phyloP scores from a whole-genome alignment of 78 protist genomes.

The Capsaspora owczarzaki region DNA sequence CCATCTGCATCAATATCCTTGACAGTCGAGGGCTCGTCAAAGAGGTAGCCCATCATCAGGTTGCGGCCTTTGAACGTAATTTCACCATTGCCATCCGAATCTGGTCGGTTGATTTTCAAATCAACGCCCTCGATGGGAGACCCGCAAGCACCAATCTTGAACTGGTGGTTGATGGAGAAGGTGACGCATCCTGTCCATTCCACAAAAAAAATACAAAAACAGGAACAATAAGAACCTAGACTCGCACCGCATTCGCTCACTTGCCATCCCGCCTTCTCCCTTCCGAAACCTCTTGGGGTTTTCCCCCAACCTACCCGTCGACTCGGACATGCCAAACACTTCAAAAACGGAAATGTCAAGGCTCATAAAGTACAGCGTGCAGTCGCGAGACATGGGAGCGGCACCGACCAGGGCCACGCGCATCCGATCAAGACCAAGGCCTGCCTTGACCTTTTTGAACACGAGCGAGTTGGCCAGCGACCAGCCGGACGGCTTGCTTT shows the following conservation, averaged over 20 bases:
- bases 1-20: slow-evolving; percentile 69
- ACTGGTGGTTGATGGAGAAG: neutral
- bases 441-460: slow-evolving; percentile 31
- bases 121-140: slow-evolving; percentile 41
- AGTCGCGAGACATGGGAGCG: slow-evolving; percentile 61
- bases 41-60: neutral
- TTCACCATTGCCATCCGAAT: slow-evolving; percentile 5
- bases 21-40: slow-evolving; percentile 37
- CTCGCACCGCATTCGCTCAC: too few relatives aligned
- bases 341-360: slow-evolving; percentile 59
- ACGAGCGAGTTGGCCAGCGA: slow-evolving; percentile 7
- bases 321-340: slow-evolving; percentile 73
- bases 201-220: too few relatives aligned
- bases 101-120: slow-evolving; percentile 18
- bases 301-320: slow-evolving; percentile 24
- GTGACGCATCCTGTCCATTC: too few relatives aligned
- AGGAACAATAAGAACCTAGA: slow-evolving; percentile 21
- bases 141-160: slow-evolving; percentile 46
- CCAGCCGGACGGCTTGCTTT: slow-evolving; percentile 17
- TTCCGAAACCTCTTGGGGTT: slow-evolving; percentile 49
- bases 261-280: too few relatives aligned
- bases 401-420: slow-evolving; percentile 52
- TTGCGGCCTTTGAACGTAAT: neutral
- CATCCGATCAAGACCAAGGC: slow-evolving; percentile 57
- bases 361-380: slow-evolving; percentile 53